Evolutionary conservation across 1,284 basidiomycete genomes (phyloP).

Genomic region (Termitomyces sp.): DNA sequence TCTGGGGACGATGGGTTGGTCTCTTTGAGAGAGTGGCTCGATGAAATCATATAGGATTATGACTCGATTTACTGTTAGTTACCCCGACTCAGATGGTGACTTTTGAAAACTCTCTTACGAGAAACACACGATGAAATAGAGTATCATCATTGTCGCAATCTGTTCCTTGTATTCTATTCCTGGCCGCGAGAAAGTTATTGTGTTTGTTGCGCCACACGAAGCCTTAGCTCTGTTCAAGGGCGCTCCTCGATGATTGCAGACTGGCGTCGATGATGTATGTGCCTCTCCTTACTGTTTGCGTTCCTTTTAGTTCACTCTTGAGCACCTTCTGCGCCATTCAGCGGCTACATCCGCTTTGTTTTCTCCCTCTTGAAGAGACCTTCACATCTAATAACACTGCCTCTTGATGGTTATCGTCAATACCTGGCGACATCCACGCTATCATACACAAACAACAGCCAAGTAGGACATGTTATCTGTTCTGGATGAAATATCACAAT

Average conservation of each 20-base stretch:
- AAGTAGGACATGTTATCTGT: too few relatives aligned
- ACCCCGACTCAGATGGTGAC: neutral
- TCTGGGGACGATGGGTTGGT: conserved; percentile 38
- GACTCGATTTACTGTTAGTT: neutral
- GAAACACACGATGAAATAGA: neutral
- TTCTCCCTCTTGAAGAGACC: too few relatives aligned
- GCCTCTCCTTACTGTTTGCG: neutral
- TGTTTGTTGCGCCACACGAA: neutral
- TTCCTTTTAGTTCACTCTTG: neutral
- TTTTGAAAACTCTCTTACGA: neutral
- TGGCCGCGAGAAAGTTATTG: neutral
- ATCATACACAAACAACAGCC: too few relatives aligned
- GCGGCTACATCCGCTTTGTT: too few relatives aligned
- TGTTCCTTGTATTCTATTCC: neutral
- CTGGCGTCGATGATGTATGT: too few relatives aligned
- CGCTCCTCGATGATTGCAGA: neutral
- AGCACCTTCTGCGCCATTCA: neutral
- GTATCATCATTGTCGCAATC: neutral
- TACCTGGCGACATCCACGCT: too few relatives aligned
- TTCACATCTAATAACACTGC: too few relatives aligned
- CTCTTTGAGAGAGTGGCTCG: conserved; percentile 46
- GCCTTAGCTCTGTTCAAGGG: neutral
- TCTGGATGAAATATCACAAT: too few relatives aligned
- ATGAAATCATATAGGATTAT: conserved; percentile 32
- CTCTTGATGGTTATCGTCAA: too few relatives aligned